These are phyloP conservation scores for Aspergillus spinulosporus DNA, from an alignment of 2,329 filamentous ascomycete genomes.

Conservation along the genomic window DNA sequence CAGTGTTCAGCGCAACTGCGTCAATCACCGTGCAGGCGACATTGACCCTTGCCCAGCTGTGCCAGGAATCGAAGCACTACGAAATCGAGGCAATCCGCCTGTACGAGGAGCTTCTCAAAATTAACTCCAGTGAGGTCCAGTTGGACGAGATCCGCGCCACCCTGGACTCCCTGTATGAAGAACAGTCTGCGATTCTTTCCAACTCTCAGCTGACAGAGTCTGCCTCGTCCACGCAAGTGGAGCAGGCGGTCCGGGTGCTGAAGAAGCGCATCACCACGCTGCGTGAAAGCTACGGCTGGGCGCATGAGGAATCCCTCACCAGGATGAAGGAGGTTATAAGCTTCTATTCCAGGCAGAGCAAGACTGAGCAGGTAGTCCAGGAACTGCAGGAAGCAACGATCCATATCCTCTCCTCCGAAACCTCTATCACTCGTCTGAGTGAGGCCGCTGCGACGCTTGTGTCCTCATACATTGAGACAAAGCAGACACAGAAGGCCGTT, in stretches of 20 bases:
- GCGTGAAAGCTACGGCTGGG: slow-evolving; percentile 40
- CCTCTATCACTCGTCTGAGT: slow-evolving; percentile 31
- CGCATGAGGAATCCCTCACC: slow-evolving; percentile 41
- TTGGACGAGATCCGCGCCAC: slow-evolving; percentile 35
- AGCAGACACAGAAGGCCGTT: slow-evolving; percentile 34
- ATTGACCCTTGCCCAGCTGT: slow-evolving; percentile 38
- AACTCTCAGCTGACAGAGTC: slow-evolving; percentile 25
- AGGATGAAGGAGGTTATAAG: slow-evolving; percentile 39
- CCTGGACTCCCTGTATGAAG: slow-evolving; percentile 42
- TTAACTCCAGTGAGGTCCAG: slow-evolving; percentile 35
- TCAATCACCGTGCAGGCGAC: slow-evolving; percentile 42
- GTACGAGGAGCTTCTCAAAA: slow-evolving; percentile 41
- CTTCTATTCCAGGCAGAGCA: slow-evolving; percentile 37
- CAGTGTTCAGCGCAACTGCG: slow-evolving; percentile 35
- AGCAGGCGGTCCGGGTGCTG: slow-evolving; percentile 33
- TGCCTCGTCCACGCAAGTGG: slow-evolving; percentile 31
- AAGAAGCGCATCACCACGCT: slow-evolving; percentile 32
- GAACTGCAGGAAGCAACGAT: slow-evolving; percentile 38
- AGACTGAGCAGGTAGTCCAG: slow-evolving; percentile 31
- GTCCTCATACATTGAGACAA: slow-evolving; percentile 36
- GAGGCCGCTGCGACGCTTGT: slow-evolving; percentile 40
- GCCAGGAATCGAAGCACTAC: slow-evolving; percentile 40
- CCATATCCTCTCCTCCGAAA: slow-evolving; percentile 37
- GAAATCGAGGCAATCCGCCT: slow-evolving; percentile 38
- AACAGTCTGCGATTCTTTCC: slow-evolving; percentile 31